Percentiles rank a stretch among this genome's conserved stretches.
Conservation (phyloP, 441 rosid species). For the Eruca vesicaria region DNA sequence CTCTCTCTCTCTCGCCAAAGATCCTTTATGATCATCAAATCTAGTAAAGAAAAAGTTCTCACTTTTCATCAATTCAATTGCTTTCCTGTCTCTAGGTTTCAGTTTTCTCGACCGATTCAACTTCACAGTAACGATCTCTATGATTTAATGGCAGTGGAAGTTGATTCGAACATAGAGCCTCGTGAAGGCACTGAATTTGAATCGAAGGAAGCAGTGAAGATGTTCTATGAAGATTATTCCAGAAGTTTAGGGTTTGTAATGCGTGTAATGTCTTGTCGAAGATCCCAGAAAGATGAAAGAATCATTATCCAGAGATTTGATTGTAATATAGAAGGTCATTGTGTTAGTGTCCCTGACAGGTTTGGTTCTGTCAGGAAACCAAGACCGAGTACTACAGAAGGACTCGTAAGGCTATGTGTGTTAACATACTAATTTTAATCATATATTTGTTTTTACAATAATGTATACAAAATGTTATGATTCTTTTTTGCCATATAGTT, state of each 20-base stretch:
- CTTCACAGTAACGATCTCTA: no score
- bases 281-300: slow-evolving; percentile 66
- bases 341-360: slow-evolving; percentile 67
- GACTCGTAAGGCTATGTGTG: slow-evolving; percentile 73
- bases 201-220: slow-evolving; percentile 64
- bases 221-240: slow-evolving; percentile 64
- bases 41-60: no score
- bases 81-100: no score
- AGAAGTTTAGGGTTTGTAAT: slow-evolving; percentile 60
- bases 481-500: no score
- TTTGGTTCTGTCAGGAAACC: slow-evolving; percentile 57
- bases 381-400: slow-evolving; percentile 61
- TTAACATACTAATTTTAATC: no score
- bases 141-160: no score
- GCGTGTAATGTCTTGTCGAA: slow-evolving; percentile 73
- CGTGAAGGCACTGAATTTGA: slow-evolving; percentile 66
- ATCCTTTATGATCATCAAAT: no score
- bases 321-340: slow-evolving; percentile 69
- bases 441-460: no score
- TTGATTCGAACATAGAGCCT: slow-evolving; percentile 49
- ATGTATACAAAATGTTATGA: no score
- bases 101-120: no score
- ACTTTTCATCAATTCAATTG: no score
- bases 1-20: no score
- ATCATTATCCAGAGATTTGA: slow-evolving; percentile 66